Conservation (phyloP, 2,329 filamentous ascomycete species). For the Penicillium sp. region DNA sequence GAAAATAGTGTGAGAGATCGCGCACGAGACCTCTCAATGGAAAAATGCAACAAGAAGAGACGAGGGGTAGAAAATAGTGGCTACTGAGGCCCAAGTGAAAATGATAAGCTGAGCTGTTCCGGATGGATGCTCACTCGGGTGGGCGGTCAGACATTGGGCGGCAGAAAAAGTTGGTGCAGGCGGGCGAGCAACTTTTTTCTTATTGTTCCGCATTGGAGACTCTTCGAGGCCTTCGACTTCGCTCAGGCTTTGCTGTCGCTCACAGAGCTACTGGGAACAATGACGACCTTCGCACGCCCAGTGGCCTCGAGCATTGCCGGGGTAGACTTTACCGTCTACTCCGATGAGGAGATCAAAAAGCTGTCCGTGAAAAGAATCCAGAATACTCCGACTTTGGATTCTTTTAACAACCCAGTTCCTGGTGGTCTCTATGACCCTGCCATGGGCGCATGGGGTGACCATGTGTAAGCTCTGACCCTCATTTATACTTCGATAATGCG, state of each 20-base stretch:
- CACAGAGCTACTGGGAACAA: constrained; percentile 41
- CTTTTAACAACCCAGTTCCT: constrained; percentile 82
- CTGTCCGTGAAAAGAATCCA: constrained; percentile 94
- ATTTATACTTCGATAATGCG: not conserved
- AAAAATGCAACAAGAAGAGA: no score
- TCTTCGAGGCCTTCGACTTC: constrained; percentile 32
- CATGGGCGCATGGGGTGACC: constrained; percentile 85
- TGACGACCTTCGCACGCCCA: constrained; percentile 66
- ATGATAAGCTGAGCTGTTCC: no score
- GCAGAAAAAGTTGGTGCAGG: constrained; percentile 45
- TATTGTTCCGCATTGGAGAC: constrained; percentile 32
- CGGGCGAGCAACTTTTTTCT: constrained; percentile 26
- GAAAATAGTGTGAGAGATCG: not conserved
- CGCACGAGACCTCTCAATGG: not conserved
- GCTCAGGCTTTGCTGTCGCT: constrained; percentile 40
- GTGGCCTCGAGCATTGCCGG: constrained; percentile 80
- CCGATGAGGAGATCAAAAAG: constrained; percentile 78
- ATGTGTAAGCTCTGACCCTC: constrained; percentile 63
- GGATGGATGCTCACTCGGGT: no score
- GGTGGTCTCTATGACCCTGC: constrained; percentile 92
- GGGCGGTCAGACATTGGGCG: no score
- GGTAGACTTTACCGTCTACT: constrained; percentile 88
- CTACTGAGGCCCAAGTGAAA: no score
- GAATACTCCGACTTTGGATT: constrained; percentile 93
- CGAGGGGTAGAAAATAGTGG: no score